phyloP scores from a whole-genome alignment of 106 monocot species.

The Dioscorea zingiberensis region DNA sequence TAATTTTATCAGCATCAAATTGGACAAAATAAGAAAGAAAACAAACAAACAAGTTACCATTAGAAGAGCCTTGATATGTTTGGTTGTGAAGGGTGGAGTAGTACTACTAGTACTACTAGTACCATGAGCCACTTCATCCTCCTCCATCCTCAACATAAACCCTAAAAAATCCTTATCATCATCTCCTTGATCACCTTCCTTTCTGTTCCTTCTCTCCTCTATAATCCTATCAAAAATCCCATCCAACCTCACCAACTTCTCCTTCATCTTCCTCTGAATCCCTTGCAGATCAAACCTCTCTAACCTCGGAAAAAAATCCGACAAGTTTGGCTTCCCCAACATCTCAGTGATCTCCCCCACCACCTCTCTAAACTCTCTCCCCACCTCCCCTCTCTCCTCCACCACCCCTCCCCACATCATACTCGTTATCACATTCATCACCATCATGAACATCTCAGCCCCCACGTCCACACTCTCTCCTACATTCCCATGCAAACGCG shows the following conservation, averaged over 20 bases:
- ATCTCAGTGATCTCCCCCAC: conserved; percentile 23
- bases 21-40: too few species aligned
- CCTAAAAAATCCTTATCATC: conserved; percentile 56
- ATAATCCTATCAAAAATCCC: conserved; percentile 35
- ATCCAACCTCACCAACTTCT: conserved; percentile 17
- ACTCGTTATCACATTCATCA: conserved; percentile 5
- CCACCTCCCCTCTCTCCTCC: background rate
- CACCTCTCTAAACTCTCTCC: conserved; percentile 24
- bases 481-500: background rate
- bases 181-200: background rate
- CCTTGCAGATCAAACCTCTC: conserved; percentile 64
- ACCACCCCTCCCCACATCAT: conserved; percentile 19
- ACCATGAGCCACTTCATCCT: conserved; percentile 5
- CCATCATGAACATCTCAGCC: background rate
- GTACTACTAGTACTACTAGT: too few species aligned
- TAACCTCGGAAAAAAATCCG: conserved; percentile 55
- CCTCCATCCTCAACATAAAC: conserved; percentile 33
- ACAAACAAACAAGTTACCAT: too few species aligned
- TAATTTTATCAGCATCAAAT: too few species aligned
- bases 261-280: conserved; percentile 17
- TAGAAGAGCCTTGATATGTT: conserved; percentile 49
- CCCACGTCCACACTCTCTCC: background rate
- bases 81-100: conserved; percentile 35
- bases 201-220: conserved; percentile 16
- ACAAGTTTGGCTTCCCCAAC: conserved; percentile 50